phyloP scores from a whole-genome alignment of 2,329 filamentous ascomycete genomes.

The Curvularia eragrostidis region DNA sequence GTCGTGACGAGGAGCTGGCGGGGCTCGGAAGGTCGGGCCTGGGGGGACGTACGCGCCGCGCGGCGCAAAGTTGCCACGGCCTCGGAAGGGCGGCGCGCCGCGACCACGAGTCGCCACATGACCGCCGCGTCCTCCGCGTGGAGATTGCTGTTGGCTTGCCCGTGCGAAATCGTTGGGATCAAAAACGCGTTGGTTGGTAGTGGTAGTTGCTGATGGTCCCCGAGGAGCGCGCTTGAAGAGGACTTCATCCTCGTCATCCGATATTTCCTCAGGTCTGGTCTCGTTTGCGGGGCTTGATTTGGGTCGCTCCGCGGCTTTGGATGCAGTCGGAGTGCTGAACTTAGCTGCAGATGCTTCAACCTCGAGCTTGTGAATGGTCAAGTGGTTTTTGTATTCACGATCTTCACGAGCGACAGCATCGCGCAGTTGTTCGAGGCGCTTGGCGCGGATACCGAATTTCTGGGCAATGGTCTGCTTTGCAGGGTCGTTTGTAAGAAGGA shows the following conservation, averaged over 20 bases:
- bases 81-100: conserved; percentile 32
- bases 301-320: conserved; percentile 32
- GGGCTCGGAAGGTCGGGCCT: conserved; percentile 34
- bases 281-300: conserved; percentile 36
- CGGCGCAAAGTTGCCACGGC: conserved; percentile 39
- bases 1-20: conserved; percentile 40
- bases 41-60: conserved; percentile 43
- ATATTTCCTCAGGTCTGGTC: conserved; percentile 30
- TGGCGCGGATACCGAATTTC: conserved; percentile 58
- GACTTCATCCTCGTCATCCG: conserved; percentile 50
- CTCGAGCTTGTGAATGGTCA: conserved; percentile 49
- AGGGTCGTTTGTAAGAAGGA: conserved; percentile 59
- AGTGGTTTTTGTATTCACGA: conserved; percentile 54
- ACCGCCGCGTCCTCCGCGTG: conserved; percentile 44
- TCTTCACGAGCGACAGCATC: conserved; percentile 58
- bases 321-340: conserved; percentile 20
- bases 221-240: conserved; percentile 49
- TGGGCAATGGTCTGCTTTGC: conserved; percentile 55
- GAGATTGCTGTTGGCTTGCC: conserved; percentile 36
- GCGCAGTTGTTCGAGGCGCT: conserved; percentile 58
- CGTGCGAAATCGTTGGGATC: conserved; percentile 59
- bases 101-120: conserved; percentile 34
- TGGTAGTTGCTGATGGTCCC: conserved; percentile 40
- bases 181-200: conserved; percentile 46
- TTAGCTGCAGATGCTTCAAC: conserved; percentile 32